Conservation (phyloP, 345 rosid species). For the Durio zibethinus region DNA sequence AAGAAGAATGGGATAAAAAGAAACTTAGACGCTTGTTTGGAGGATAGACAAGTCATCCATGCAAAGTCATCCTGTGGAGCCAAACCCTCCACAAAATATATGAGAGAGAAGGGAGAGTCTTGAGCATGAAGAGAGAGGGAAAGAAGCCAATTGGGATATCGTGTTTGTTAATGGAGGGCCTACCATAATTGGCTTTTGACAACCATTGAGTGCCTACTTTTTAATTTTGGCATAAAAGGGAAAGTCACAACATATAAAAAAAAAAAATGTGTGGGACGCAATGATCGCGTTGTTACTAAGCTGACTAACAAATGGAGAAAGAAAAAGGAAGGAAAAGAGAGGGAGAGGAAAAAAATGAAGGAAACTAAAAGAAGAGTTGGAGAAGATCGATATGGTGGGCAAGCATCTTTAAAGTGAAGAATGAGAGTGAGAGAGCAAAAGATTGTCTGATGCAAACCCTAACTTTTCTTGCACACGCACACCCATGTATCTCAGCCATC, state of each 20-base stretch:
- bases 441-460: slow-evolving; percentile 24
- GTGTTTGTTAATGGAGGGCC: slow-evolving; percentile 29
- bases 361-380: slow-evolving; percentile 41
- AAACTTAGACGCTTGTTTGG: slow-evolving; percentile 2
- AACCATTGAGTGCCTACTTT: slow-evolving; percentile 49
- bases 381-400: slow-evolving; percentile 67
- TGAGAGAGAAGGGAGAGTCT: slow-evolving; percentile 27
- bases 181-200: slow-evolving; percentile 39
- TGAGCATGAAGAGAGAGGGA: slow-evolving; percentile 28
- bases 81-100: slow-evolving; percentile 27
- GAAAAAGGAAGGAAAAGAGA: slow-evolving; percentile 21
- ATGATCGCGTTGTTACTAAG: slow-evolving; percentile 78
- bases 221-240: slow-evolving; percentile 22
- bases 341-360: slow-evolving; percentile 12
- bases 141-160: slow-evolving; percentile 21
- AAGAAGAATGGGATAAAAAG: slow-evolving; percentile 2
- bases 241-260: not conserved
- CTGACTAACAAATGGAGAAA: slow-evolving; percentile 44
- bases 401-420: slow-evolving; percentile 49
- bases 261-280: slow-evolving; percentile 40
- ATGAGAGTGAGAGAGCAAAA: slow-evolving; percentile 6
- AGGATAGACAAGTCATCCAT: slow-evolving; percentile 23
- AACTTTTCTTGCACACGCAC: slow-evolving; percentile 28
- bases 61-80: slow-evolving; percentile 31
- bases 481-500: slow-evolving; percentile 24